Evolutionary conservation across 139 green algal species (phyloP).

Genomic region (Picochlorum sp.): DNA sequence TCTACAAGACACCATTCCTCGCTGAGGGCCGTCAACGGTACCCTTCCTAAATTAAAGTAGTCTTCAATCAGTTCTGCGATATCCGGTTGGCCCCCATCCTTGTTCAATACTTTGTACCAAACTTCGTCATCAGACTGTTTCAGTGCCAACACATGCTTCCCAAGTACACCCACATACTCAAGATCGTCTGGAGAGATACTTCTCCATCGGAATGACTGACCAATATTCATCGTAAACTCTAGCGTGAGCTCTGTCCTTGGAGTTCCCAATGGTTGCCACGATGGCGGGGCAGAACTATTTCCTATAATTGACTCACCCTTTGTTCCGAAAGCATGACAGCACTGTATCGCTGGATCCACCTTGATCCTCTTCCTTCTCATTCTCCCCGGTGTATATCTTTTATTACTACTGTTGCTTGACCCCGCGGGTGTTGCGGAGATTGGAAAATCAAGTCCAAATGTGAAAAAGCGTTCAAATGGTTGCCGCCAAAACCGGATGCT

Average conservation of each 20-base stretch:
- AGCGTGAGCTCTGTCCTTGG: conserved; percentile 47
- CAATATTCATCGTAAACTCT: conserved; percentile 64
- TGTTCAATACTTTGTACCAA: conserved; percentile 56
- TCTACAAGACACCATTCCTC: conserved; percentile 44
- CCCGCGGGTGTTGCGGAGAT: no score
- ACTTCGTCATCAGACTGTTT: conserved; percentile 61
- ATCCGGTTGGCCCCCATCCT: conserved; percentile 9
- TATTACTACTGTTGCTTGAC: no score
- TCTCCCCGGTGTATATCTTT: no score
- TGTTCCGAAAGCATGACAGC: no score
- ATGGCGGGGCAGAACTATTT: no score
- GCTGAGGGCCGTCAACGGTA: conserved; percentile 36
- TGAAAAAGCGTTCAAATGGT: no score
- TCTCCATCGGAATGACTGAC: conserved; percentile 80
- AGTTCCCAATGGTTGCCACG: conserved; percentile 25
- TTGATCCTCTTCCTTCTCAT: no score
- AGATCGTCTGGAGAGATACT: conserved; percentile 10
- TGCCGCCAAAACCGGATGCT: no score
- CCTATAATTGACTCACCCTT: no score
- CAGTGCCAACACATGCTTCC: conserved; percentile 51
- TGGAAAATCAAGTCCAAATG: no score
- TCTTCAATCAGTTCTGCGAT: conserved; percentile 45
- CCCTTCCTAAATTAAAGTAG: conserved; percentile 70
- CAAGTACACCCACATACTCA: conserved; percentile 72
- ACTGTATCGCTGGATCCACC: no score